Base-by-base conservation (phyloP, 2,329 filamentous ascomycete genomes). In the Hypoxylon sp. region DNA sequence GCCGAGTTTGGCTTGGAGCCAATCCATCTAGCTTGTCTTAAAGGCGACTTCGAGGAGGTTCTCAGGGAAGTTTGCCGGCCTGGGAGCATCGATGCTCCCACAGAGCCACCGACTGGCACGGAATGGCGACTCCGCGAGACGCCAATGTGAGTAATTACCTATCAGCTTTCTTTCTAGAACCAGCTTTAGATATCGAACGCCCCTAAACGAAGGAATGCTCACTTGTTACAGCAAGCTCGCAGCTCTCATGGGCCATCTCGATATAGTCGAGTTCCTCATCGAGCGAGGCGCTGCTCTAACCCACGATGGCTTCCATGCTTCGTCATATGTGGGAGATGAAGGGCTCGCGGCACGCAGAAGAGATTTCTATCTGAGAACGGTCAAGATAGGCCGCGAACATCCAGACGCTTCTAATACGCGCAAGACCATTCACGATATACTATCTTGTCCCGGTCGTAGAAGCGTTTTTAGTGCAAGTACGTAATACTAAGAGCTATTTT, bases 241-340 rank as follows among this genome's bases (percentile, higher is more conserved):
- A 1, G 56, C 69, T 2, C 53, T 74, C 9, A 74, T 74, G 72
- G 70, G 71, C 0, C 67, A 74, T 21, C 45, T 72, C 1, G 43
- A 61, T 3, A 63, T 72, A 32, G 67, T 73, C 23, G 62, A 72
- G 30, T 65, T 68, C 11, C 60, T 74, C 1, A 14, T 73, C 10
- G 30, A 60, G 11, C 41, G 41, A 13, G 64, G 65, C 4, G 72
- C 66, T 4, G 14, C 46, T 10, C 34, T 67, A 17, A 57, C 45
- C n/a, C 28, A 63, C 10, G 59, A 66, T 41, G 63, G 60, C 14
- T 21, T 65, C 25, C 63, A 64, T 17, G 48, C 61, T 9, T 67
- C 59, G 6, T 51, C 57, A 5, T 71, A 68, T 32, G 51, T 60
- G 1, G 43, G 19, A n/a, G 60, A 70, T 0, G 59, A 63, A 3